These are phyloP conservation scores for Zygosaccharomyces rouxii DNA, from an alignment of 805 yeast genomes.

Conservation along the genomic window DNA sequence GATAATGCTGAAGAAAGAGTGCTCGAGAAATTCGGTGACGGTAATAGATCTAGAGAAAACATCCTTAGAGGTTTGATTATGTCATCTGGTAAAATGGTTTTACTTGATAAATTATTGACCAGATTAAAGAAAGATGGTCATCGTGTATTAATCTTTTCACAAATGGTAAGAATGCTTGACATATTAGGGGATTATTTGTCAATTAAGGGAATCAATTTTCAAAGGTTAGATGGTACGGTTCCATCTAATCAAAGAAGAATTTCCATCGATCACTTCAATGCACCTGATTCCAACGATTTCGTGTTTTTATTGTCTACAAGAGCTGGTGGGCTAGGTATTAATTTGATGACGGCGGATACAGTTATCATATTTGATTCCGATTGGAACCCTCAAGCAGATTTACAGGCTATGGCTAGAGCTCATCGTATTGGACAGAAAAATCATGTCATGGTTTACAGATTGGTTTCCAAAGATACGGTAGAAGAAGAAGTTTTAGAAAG, in stretches of 20 bases:
- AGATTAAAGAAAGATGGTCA: conserved; percentile 91
- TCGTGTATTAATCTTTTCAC: conserved; percentile 89
- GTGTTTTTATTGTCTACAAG: conserved; percentile 87
- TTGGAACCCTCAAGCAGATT: conserved; percentile 99
- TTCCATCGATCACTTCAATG: conserved; percentile 94
- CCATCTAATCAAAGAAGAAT: conserved; percentile 91
- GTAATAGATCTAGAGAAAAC: conserved; percentile 63
- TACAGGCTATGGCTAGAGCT: conserved; percentile 99
- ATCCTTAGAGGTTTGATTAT: conserved; percentile 85
- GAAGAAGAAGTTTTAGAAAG: conserved; percentile 96
- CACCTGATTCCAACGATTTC: conserved; percentile 88
- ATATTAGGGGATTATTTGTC: conserved; percentile 89
- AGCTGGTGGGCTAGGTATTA: conserved; percentile 99
- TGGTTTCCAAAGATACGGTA: conserved; percentile 96
- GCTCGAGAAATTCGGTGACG: conserved; percentile 57
- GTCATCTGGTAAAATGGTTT: conserved; percentile 98
- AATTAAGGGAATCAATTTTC: conserved; percentile 83
- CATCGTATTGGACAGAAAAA: conserved; percentile 99
- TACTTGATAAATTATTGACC: conserved; percentile 81
- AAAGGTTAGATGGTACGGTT: conserved; percentile 93
- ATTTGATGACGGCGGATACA: conserved; percentile 98
- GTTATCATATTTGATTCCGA: conserved; percentile 97
- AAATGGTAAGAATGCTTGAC: conserved; percentile 95
- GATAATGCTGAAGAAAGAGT: conserved; percentile 89
- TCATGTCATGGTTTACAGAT: conserved; percentile 94